Evolutionary conservation across 2,329 filamentous ascomycete genomes (phyloP).

Genomic region (Xylariaceae sp.): DNA sequence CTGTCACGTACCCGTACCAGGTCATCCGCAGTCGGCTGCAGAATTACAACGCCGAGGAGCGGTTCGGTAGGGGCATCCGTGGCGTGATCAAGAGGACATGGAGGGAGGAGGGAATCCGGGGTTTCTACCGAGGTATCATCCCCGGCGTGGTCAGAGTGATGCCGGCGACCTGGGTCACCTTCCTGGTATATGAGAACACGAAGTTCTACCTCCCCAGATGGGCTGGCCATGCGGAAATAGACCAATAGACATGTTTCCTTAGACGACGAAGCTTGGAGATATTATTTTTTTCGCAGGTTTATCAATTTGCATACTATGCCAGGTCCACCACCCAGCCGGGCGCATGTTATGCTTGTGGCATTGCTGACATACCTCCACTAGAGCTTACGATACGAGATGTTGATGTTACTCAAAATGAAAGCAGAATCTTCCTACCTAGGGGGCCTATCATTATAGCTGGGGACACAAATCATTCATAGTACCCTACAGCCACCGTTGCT

Average conservation of each 20-base stretch:
- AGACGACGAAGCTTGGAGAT: not conserved
- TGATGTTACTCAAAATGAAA: too few relatives aligned
- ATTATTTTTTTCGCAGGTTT: not conserved
- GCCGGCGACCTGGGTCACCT: slow-evolving; percentile 93
- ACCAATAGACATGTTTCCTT: slow-evolving; percentile 3
- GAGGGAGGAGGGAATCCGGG: slow-evolving; percentile 68
- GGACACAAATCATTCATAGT: too few relatives aligned
- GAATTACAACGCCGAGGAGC: slow-evolving; percentile 73
- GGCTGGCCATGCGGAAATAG: slow-evolving; percentile 18
- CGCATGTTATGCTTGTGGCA: too few relatives aligned
- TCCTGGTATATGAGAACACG: slow-evolving; percentile 93
- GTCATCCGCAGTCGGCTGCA: slow-evolving; percentile 84
- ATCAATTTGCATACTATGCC: too few relatives aligned
- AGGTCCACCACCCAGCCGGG: too few relatives aligned
- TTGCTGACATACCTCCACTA: too few relatives aligned
- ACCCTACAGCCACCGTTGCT: too few relatives aligned
- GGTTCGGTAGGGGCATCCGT: slow-evolving; percentile 63
- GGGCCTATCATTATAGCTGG: too few relatives aligned
- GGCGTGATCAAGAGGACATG: slow-evolving; percentile 73
- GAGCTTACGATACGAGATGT: too few relatives aligned
- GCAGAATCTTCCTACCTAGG: too few relatives aligned
- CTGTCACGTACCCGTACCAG: slow-evolving; percentile 90
- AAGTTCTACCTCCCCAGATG: slow-evolving; percentile 60
- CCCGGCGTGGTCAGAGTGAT: slow-evolving; percentile 88
- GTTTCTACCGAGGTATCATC: slow-evolving; percentile 87